phyloP scores from a whole-genome alignment of 345 rosid species.

The Balakata baccata region DNA sequence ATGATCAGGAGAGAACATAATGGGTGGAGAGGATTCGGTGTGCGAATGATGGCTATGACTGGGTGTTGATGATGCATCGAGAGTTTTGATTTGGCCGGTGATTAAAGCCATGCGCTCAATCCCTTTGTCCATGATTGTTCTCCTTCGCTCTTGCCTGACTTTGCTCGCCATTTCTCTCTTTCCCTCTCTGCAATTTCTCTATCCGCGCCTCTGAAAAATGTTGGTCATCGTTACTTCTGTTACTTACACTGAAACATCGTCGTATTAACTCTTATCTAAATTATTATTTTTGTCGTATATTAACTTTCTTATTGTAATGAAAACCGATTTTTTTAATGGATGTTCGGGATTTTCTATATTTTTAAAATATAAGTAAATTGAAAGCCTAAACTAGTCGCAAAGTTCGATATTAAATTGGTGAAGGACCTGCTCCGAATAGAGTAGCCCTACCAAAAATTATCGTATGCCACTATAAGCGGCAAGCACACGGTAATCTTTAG shows the following conservation, averaged over 20 bases:
- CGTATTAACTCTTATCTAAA: too few species aligned
- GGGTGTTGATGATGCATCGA: too few species aligned
- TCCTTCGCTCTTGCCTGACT: slow-evolving; percentile 43
- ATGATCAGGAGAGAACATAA: slow-evolving; percentile 1
- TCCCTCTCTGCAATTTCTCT: neutral
- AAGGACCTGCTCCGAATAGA: neutral
- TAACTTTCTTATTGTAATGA: too few species aligned
- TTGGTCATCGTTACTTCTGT: slow-evolving; percentile 5
- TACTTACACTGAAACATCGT: neutral
- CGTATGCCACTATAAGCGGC: slow-evolving; percentile 4
- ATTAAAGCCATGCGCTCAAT: slow-evolving; percentile 55
- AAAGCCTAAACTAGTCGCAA: too few species aligned
- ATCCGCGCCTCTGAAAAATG: neutral
- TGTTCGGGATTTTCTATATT: too few species aligned
- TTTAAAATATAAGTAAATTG: too few species aligned
- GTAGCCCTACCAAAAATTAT: neutral
- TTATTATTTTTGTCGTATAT: too few species aligned
- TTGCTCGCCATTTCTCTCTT: slow-evolving; percentile 15
- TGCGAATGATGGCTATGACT: neutral
- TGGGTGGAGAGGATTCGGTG: slow-evolving; percentile 11
- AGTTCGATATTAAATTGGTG: neutral
- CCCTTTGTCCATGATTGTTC: slow-evolving; percentile 49
- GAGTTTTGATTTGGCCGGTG: too few species aligned
- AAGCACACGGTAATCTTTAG: slow-evolving; percentile 50
- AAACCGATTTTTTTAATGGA: too few species aligned